Evolutionary conservation across 2,329 filamentous ascomycete species (phyloP).

Genomic region (Penicillium sp.): DNA sequence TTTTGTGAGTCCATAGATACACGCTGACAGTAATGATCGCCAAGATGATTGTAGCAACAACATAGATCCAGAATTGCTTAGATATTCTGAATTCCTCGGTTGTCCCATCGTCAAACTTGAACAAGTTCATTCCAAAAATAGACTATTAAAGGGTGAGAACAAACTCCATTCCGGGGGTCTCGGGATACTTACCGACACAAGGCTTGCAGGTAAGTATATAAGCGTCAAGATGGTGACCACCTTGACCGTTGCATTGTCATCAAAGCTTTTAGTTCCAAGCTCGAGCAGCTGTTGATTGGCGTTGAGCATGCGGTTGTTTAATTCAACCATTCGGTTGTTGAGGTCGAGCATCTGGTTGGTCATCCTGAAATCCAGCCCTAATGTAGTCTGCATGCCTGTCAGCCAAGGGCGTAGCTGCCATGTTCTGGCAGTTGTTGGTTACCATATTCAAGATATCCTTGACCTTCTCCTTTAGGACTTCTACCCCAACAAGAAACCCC

Average conservation of each 20-base stretch:
- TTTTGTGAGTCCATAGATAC: conserved; percentile 2
- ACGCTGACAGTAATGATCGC: not conserved
- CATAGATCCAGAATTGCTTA: conserved; percentile 17
- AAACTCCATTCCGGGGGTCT: not conserved
- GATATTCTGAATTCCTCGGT: conserved; percentile 10
- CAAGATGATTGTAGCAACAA: conserved; percentile 5
- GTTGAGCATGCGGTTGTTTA: not conserved
- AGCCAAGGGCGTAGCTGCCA: not conserved
- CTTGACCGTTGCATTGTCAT: conserved; percentile 22
- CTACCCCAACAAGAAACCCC: conserved; percentile 10
- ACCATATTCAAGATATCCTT: conserved; percentile 15
- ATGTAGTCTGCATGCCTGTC: conserved; percentile 8
- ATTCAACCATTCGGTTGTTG: conserved; percentile 4
- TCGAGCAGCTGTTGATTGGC: not conserved
- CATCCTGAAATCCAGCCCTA: conserved; percentile 10
- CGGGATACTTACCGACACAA: conserved; percentile 24
- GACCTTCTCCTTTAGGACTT: conserved; percentile 13
- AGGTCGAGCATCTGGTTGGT: conserved; percentile 15
- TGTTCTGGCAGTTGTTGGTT: not conserved
- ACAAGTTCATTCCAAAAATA: conserved; percentile 19
- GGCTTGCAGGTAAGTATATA: conserved; percentile 30
- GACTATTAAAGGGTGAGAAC: conserved; percentile 7
- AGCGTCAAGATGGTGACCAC: conserved; percentile 24
- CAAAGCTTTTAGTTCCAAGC: conserved; percentile 7
- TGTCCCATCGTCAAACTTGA: conserved; percentile 11